Evolutionary conservation across 768 basidiomycete genomes (phyloP).

Genomic region (Saitozyma podzolica): DNA sequence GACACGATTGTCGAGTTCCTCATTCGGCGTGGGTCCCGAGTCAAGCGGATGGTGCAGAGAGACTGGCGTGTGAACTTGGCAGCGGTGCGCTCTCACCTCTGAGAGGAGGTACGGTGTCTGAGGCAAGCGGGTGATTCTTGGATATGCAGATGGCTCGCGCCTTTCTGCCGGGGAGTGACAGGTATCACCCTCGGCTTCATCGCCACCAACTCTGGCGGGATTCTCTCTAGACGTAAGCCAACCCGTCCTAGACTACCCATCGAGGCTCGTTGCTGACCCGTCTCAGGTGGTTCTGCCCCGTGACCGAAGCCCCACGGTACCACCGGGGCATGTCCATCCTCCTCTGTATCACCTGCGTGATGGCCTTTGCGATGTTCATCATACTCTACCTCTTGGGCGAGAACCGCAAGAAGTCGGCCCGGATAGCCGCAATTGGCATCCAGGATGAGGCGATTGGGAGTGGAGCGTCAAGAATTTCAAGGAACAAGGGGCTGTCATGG

Average conservation of each 20-base stretch:
- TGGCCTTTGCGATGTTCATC: slow-evolving; percentile 21
- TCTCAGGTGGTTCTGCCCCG: slow-evolving; percentile 29
- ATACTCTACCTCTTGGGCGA: slow-evolving; percentile 13
- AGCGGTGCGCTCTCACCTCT: too few relatives aligned
- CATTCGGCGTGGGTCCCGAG: too few relatives aligned
- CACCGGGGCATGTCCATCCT: slow-evolving; percentile 18
- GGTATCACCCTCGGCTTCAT: slow-evolving; percentile 43
- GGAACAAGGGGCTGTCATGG: too few relatives aligned
- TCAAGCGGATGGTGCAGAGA: too few relatives aligned
- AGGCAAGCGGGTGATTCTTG: too few relatives aligned
- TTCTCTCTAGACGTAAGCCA: slow-evolving; percentile 27
- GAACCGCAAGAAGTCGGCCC: slow-evolving; percentile 20
- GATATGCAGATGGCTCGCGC: slow-evolving; percentile 46
- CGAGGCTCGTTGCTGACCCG: neutral
- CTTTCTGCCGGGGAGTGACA: slow-evolving; percentile 46
- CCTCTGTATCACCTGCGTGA: slow-evolving; percentile 10
- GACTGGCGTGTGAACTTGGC: too few relatives aligned
- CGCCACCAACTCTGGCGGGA: slow-evolving; percentile 29
- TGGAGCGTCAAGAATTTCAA: too few relatives aligned
- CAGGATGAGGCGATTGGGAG: too few relatives aligned
- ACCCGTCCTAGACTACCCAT: too few relatives aligned
- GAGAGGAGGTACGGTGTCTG: too few relatives aligned
- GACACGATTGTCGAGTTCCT: too few relatives aligned
- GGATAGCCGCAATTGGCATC: too few relatives aligned
- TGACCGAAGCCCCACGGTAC: slow-evolving; percentile 27